Base-by-base conservation (phyloP, 208 protist genomes). In the Leishmania major region DNA sequence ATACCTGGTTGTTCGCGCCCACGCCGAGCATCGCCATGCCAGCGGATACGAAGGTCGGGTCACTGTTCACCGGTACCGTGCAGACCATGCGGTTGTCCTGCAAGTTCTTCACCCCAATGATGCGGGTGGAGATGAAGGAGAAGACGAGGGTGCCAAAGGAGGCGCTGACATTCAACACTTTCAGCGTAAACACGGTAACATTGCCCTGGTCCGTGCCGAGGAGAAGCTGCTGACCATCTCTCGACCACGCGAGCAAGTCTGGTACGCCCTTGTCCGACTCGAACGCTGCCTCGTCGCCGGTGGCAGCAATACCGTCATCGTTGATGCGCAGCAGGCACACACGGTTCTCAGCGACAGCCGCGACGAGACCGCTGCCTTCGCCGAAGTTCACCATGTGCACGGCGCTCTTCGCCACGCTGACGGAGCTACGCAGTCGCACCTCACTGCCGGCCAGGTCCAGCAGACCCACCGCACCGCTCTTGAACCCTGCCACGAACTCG, bases 151-250 rank as follows among this genome's bases (percentile, higher is more conserved):
- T 90, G 31, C 94, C 95, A 57, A 92, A 95, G 22, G 88, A 79
- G 19, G 92, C 85, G 75, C 92, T 92, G 51, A 99, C 86, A 37
- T 91, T 87, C 53, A 96, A 92, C 47, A 98, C 91, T 31, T 89
- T 92, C 43, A 97, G 89, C 40, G 93, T 84, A 84, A 94, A 99
- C 75, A 77, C 92, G 77, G 93, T 83, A 17, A 98, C 62, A 80
- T 91, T 88, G 47, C 97, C 97, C 19, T 89, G 89, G 28, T 92
- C 87, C 3, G 94, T 97, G n/a, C 80, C 74, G 15, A 98, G 57
- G 11, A 92, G 90, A 5, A 99, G 80, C 55, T 94, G 94, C 84
- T 98, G 96, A 13, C 98, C 98, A 73, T 99, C 97, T 11, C 88
- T 86, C 72, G 95, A 96, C 97, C 97, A 99, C 57, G 77, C 40